Evolutionary conservation across 2,329 filamentous ascomycete genomes (phyloP), one percentile per base, ranked within the genome.

Genomic region (Podosphaera fusca): DNA sequence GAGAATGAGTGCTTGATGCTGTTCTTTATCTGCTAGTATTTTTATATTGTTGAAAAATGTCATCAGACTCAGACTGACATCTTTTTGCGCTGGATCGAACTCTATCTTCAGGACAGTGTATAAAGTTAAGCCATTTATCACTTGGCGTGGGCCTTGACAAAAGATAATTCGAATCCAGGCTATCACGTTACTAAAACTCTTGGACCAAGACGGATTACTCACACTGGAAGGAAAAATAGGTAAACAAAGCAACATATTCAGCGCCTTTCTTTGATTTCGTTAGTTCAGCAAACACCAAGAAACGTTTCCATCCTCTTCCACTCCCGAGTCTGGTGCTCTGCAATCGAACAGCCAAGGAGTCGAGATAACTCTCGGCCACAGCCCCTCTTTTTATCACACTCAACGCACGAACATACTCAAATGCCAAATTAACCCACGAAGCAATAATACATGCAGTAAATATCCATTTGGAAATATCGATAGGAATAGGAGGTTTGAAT

Each of bases 391-490:
- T 81, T 68, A 96, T 94, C 55, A 94, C 86, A 51, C 83, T 81
- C 60, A 84, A 72, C 33, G 90, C 88, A 56, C 85, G 80, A 53
- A 94, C 67, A 72, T 86, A 87, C 69, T 94, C 85, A 65, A 84
- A 92, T 14, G 72, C 74, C 34, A 94, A 76, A 62, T 96, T 85
- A 61, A 87, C 72, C 68, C 90, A 89, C 8, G 89, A 96, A 40
- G 92, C 75, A 61, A 96, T 84, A 67, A 98, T 96, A 68, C 89
- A 95, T 57, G 80, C 79, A 34, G 87, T 84, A 68, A 96, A 98
- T 68, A 98, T 89, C 88, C 89, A 95, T 72, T 92, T 94, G 10
- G 87, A 85, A 56, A 90, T 78, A 54, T 79, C 72, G 65, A 94
- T 80, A 2, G 81, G 78, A 61, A 96, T 84, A 46, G 79, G 77